phyloP scores from a whole-genome alignment of 805 yeast genomes.

The Candida stauntonica region DNA sequence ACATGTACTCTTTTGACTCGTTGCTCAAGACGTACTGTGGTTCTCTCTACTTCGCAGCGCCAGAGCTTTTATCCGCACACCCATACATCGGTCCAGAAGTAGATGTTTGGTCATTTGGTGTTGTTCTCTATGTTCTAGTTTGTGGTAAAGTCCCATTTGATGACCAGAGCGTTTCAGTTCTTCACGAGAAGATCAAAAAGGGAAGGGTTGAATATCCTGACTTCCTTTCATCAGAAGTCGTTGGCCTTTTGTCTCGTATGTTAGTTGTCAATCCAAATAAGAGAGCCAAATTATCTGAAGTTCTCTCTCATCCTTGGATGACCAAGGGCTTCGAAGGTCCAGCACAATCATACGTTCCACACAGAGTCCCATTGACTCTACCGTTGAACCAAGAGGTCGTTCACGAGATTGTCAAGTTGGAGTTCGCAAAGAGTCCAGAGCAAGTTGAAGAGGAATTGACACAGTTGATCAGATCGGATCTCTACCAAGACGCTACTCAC shows the following conservation, averaged over 20 bases:
- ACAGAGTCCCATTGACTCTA: slow-evolving; percentile 64
- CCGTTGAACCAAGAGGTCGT: slow-evolving; percentile 69
- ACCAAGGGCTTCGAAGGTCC: slow-evolving; percentile 75
- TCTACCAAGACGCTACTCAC: slow-evolving; percentile 57
- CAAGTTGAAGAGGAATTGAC: slow-evolving; percentile 53
- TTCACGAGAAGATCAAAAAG: slow-evolving; percentile 89
- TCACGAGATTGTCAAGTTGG: slow-evolving; percentile 70
- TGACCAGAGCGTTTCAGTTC: slow-evolving; percentile 84
- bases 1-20: slow-evolving; percentile 67
- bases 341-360: slow-evolving; percentile 69
- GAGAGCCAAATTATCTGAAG: slow-evolving; percentile 76
- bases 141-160: slow-evolving; percentile 99
- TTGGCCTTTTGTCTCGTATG: slow-evolving; percentile 79
- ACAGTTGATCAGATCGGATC: slow-evolving; percentile 53
- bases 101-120: slow-evolving; percentile 98
- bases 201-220: slow-evolving; percentile 92
- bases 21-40: slow-evolving; percentile 94
- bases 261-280: slow-evolving; percentile 82
- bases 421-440: slow-evolving; percentile 64
- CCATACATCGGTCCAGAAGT: slow-evolving; percentile 97
- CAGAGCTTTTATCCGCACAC: slow-evolving; percentile 86
- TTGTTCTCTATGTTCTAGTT: slow-evolving; percentile 88
- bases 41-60: slow-evolving; percentile 96
- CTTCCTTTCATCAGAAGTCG: slow-evolving; percentile 73
- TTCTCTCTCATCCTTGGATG: slow-evolving; percentile 94